Conservation (phyloP, 208 protist species). For the Herpetomonas samuelpessoai region DNA sequence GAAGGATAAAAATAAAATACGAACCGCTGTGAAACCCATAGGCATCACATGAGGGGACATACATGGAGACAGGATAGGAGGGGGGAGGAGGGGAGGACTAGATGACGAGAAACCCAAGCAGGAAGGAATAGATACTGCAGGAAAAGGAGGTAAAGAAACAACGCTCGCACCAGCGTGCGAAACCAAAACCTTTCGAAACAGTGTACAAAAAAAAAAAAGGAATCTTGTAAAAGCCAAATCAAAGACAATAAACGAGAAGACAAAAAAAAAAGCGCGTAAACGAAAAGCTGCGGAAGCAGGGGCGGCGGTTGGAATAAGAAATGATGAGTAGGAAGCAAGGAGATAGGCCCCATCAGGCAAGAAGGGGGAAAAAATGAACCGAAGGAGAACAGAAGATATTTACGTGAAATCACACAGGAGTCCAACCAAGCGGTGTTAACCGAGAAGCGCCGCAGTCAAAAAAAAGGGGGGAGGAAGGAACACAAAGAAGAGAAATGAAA, state of each 20-base stretch:
- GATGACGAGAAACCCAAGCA: slow-evolving; percentile 3
- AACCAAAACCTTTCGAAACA: slow-evolving; percentile 1
- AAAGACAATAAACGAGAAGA: slow-evolving; percentile 1
- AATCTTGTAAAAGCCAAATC: not conserved
- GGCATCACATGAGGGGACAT: no score
- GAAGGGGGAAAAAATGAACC: no score
- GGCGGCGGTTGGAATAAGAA: no score
- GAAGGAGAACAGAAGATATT: no score
- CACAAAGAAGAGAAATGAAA: not conserved
- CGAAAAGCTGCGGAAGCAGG: no score
- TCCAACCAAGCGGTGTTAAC: not conserved
- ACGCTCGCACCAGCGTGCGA: slow-evolving; percentile 2
- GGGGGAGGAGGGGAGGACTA: not conserved
- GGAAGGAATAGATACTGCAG: slow-evolving; percentile 5
- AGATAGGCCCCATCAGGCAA: no score
- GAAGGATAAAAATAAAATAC: no score
- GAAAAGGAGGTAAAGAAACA: slow-evolving; percentile 1
- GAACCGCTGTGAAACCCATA: no score
- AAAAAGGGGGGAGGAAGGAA: not conserved
- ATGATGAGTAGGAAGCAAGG: no score
- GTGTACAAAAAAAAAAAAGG: slow-evolving; percentile 12
- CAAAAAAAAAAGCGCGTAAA: not conserved
- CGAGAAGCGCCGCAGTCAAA: not conserved
- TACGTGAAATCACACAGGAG: not conserved
- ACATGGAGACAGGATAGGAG: no score